Conservation (phyloP, 805 yeast species). For the Ogataea philodendri region DNA sequence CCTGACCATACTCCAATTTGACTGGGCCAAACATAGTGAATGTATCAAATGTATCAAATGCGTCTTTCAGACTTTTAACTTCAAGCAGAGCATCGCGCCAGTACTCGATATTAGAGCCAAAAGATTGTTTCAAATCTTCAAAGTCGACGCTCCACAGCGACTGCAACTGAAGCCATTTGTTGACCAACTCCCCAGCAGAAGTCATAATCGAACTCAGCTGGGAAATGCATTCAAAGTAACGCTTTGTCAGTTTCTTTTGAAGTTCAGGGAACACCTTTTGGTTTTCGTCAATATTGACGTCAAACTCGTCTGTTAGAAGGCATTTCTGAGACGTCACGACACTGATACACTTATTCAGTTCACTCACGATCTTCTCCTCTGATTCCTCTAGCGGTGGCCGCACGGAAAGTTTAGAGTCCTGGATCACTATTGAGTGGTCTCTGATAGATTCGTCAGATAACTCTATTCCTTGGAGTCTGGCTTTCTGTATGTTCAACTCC, state of each 20-base stretch:
- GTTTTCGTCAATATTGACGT: conserved; percentile 11
- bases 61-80: conserved; percentile 40
- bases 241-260: conserved; percentile 2
- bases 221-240: conserved; percentile 25
- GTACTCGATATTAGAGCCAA: conserved; percentile 35
- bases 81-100: conserved; percentile 53
- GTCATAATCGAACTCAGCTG: conserved; percentile 35
- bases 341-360: conserved; percentile 26
- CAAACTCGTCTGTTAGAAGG: conserved; percentile 26
- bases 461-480: conserved; percentile 24
- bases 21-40: conserved; percentile 40
- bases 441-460: conserved; percentile 38
- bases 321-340: conserved; percentile 29
- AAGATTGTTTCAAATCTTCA: conserved; percentile 36
- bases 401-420: conserved; percentile 37
- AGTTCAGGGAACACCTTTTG: conserved; percentile 3
- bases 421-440: conserved; percentile 38
- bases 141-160: conserved; percentile 56
- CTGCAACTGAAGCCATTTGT: conserved; percentile 56
- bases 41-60: conserved; percentile 52
- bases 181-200: conserved; percentile 38
- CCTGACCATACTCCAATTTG: conserved; percentile 47
- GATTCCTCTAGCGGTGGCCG: conserved; percentile 41
- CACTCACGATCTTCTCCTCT: conserved; percentile 31
- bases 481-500: conserved; percentile 15